Base-by-base conservation (phyloP, 768 basidiomycete species). In the Mycena floridula region DNA sequence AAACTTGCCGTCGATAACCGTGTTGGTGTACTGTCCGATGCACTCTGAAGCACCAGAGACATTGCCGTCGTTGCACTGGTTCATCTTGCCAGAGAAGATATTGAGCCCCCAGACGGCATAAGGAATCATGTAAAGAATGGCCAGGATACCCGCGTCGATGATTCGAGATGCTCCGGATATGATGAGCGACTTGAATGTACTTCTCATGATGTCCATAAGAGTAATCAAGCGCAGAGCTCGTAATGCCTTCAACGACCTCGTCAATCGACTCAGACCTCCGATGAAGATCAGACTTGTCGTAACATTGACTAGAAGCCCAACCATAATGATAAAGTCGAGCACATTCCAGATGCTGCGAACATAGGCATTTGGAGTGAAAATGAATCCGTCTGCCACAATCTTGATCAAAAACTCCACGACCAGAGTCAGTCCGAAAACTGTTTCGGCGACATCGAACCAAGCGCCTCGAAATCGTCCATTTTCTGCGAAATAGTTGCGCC, bases 21-120 rank as follows among this genome's bases (percentile, higher is more conserved):
- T 79, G 40, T 77, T 79, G 23, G 70, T 56, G 61, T 76, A 95
- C 65, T 94, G 92, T 52, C 81, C 78, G 25, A 76, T 69, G 56
- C 95, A 98, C 18, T 82, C 76, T 5, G 59, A 55, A 21, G 81
- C 69, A 1, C 82, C 86, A 23, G 65, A 52, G 1, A 67, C 76
- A 40, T 52, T 63, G 18, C 45, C 58, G 54, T 97, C 91, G 58
- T 90, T 97, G 70, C 95, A 98, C 24, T 65, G 60, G 60, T 85
- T 92, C 70, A 92, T 81, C 47, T 81, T 65, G 13, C 91, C 93
- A 2, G 81, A 71, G 64, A 97, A 97, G 60, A 97, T 89, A 56
- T 92, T 96, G 40, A 89, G 76, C 8, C 93, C 92, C 91, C 91
- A 94, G 7, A 94, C 82, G 15, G 91, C 89, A 56, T 89, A 92